Conservation (phyloP, 2,329 filamentous ascomycete genomes). For the Arthrobotrys sinensis region DNA sequence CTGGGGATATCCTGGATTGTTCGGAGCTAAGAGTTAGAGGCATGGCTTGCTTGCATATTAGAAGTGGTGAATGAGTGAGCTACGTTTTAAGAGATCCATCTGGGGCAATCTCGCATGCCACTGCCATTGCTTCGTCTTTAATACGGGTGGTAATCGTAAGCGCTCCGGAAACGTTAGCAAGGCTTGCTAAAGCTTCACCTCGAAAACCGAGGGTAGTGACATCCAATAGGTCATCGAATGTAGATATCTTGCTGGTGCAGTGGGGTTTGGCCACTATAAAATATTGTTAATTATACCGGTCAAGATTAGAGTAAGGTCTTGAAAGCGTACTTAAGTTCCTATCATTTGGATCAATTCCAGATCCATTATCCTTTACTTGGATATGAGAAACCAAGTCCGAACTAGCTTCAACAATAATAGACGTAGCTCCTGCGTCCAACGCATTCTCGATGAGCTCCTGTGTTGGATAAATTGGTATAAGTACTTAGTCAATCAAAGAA, state of each 20-base stretch:
- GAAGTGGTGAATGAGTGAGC: constrained; percentile 59
- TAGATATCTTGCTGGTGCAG: constrained; percentile 77
- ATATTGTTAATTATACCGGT: not conserved
- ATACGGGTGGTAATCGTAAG: constrained; percentile 73
- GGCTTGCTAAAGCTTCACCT: constrained; percentile 76
- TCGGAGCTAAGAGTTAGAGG: constrained; percentile 28
- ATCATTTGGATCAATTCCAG: constrained; percentile 74
- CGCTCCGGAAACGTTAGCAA: constrained; percentile 73
- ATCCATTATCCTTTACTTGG: constrained; percentile 76
- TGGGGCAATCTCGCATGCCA: constrained; percentile 71
- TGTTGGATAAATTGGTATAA: constrained; percentile 36
- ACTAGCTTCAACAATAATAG: constrained; percentile 74
- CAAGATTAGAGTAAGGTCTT: not conserved
- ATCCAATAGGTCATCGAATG: constrained; percentile 72
- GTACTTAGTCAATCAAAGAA: not conserved
- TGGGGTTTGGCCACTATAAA: constrained; percentile 72
- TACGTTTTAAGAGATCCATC: constrained; percentile 71
- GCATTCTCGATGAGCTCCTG: constrained; percentile 77
- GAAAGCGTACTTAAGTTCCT: constrained; percentile 67
- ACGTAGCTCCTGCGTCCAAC: constrained; percentile 75
- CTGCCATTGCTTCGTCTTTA: constrained; percentile 73
- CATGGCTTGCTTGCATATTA: constrained; percentile 30
- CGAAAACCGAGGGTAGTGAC: constrained; percentile 77
- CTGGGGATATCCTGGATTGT: constrained; percentile 69
- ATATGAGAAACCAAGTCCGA: constrained; percentile 75